These are phyloP conservation scores for Urostyla sp. DNA, from an alignment of 73 alveolate species.

Conservation along the genomic window DNA sequence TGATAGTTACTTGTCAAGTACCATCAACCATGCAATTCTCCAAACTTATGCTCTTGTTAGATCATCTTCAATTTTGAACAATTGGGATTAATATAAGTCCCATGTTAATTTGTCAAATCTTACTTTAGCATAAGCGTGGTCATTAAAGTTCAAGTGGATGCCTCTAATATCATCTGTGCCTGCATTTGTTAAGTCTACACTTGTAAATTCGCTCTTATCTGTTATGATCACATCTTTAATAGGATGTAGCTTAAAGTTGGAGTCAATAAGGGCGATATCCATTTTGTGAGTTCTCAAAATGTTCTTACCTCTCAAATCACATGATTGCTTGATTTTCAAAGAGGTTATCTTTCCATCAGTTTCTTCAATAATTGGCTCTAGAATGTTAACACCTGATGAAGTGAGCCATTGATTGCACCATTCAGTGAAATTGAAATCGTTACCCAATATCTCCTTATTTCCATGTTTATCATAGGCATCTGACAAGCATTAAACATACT, in stretches of 20 bases:
- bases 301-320: conserved; percentile 58
- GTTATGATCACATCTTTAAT: conserved; percentile 25
- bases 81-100: background rate
- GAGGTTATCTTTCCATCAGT: conserved; percentile 26
- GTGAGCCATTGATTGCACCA: conserved; percentile 55
- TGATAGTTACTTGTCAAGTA: conserved; percentile 26
- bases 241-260: conserved; percentile 3
- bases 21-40: conserved; percentile 30
- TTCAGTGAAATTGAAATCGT: conserved; percentile 3
- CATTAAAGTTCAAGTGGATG: conserved; percentile 22
- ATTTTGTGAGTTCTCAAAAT: conserved; percentile 45
- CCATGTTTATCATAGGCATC: conserved; percentile 46
- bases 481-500: conserved; percentile 39
- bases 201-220: conserved; percentile 10
- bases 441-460: background rate
- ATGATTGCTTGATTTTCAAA: conserved; percentile 17
- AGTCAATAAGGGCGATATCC: conserved; percentile 50
- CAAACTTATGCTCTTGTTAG: conserved; percentile 41
- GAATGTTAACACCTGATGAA: conserved; percentile 46
- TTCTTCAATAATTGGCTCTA: conserved; percentile 24
- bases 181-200: background rate
- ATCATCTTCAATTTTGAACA: conserved; percentile 3
- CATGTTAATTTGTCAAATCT: conserved; percentile 20
- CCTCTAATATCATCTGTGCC: background rate
- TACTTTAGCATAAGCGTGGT: conserved; percentile 57